phyloP scores from a whole-genome alignment of 202 grass and related monocot genomes.

The Hordeum pubiflorum region DNA sequence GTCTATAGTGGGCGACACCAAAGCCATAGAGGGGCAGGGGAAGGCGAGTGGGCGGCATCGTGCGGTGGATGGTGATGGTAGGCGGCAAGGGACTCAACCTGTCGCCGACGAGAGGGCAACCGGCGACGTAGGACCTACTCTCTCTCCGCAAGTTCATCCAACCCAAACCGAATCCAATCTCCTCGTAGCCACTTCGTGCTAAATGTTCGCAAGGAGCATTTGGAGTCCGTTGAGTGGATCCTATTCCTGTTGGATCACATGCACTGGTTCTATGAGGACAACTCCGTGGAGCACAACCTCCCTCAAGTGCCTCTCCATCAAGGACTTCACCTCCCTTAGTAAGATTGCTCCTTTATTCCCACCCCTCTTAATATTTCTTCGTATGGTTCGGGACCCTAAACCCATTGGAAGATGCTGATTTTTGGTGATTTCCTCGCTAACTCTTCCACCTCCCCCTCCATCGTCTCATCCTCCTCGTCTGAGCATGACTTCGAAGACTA shows the following conservation, averaged over 20 bases:
- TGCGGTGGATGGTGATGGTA: constrained; percentile 22
- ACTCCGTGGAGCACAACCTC: constrained; percentile 75
- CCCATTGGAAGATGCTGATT: not conserved
- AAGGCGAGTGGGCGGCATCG: not conserved
- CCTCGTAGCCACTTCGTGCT: constrained; percentile 60
- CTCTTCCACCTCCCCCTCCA: too few species aligned
- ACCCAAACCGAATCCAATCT: not conserved
- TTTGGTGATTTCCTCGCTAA: not conserved
- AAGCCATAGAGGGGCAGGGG: not conserved
- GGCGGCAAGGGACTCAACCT: constrained; percentile 33
- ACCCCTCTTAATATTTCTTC: not conserved
- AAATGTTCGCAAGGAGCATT: constrained; percentile 83
- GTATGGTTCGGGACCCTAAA: not conserved
- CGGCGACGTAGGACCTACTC: constrained; percentile 69
- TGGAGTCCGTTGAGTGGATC: constrained; percentile 88
- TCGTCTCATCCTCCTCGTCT: too few species aligned
- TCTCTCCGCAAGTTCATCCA: not conserved
- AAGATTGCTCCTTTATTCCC: not conserved
- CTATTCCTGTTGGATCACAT: constrained; percentile 83
- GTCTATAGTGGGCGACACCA: not conserved
- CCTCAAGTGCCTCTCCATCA: constrained; percentile 89
- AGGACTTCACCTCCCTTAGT: constrained; percentile 85
- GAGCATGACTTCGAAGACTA: too few species aligned
- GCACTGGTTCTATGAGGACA: constrained; percentile 96
- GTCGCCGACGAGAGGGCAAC: constrained; percentile 31